A percentile compares a stretch with the other conserved stretches of the same genome.
Conservation (phyloP, 139 green algal genomes). For the Eudorina sp. region DNA sequence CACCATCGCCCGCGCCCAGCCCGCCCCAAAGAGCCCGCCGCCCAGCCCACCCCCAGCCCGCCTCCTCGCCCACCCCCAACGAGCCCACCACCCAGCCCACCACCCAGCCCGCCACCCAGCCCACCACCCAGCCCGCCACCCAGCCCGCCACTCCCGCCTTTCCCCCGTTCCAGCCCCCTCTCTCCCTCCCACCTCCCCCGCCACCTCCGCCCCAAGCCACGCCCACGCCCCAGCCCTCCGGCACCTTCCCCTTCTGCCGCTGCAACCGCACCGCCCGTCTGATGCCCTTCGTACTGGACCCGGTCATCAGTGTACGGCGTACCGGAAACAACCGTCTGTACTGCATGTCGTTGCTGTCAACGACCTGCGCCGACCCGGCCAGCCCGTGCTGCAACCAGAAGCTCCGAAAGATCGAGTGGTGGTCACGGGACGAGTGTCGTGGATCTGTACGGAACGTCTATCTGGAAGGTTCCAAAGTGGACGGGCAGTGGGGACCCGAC, state of each 20-base stretch:
- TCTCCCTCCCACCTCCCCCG: not conserved
- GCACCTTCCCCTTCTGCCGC: conserved; percentile 18
- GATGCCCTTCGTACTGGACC: not conserved
- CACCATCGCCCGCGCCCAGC: no score
- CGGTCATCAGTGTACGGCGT: not conserved
- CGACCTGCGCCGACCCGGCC: not conserved
- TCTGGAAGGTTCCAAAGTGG: not conserved
- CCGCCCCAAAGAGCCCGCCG: no score
- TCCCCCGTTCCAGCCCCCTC: no score
- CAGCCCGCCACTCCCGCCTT: not conserved
- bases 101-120: not conserved
- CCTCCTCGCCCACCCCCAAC: not conserved
- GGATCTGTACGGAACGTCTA: not conserved
- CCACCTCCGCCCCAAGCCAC: not conserved
- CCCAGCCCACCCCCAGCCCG: not conserved
- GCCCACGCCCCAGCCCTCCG: not conserved
- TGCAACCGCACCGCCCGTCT: conserved; percentile 14
- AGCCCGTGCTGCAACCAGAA: conserved; percentile 2
- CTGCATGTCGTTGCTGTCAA: not conserved
- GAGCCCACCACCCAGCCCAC: not conserved
- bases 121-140: not conserved
- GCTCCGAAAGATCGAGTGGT: conserved; percentile 20
- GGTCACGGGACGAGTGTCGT: conserved; percentile 1
- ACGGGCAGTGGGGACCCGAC: conserved; percentile 6
- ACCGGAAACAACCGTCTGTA: not conserved